Evolutionary conservation across 2,329 filamentous ascomycete genomes (phyloP).

Genomic region (Zasmidium angulare): DNA sequence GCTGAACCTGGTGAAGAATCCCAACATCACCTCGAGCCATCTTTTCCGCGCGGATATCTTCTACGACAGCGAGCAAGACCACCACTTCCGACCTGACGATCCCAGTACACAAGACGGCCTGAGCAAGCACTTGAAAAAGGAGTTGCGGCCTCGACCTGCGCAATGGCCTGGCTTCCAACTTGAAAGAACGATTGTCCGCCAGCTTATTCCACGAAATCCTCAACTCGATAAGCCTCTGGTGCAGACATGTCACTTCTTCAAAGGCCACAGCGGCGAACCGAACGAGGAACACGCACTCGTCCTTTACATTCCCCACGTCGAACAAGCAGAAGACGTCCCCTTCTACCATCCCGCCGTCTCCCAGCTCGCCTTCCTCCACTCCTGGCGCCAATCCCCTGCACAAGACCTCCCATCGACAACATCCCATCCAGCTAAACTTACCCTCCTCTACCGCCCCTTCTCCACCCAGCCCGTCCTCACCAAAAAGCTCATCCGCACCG

Average conservation of each 20-base stretch:
- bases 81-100: constrained; percentile 35
- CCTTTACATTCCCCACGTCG: constrained; percentile 74
- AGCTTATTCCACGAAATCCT: constrained; percentile 78
- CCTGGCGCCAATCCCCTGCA: constrained; percentile 54
- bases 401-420: constrained; percentile 14
- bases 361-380: constrained; percentile 74
- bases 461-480: constrained; percentile 47
- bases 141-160: constrained; percentile 31
- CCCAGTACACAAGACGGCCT: constrained; percentile 6
- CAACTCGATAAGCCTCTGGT: constrained; percentile 71
- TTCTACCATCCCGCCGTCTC: constrained; percentile 84
- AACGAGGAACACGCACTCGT: constrained; percentile 54
- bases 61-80: constrained; percentile 47
- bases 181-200: constrained; percentile 68
- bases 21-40: constrained; percentile 76
- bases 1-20: constrained; percentile 73
- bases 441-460: constrained; percentile 24
- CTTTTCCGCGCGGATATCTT: constrained; percentile 77
- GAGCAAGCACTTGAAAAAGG: constrained; percentile 47
- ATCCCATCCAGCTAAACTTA: constrained; percentile 5
- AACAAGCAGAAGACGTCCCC: constrained; percentile 63
- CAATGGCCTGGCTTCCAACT: constrained; percentile 40
- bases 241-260: constrained; percentile 76
- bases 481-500: constrained; percentile 60
- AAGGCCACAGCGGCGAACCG: constrained; percentile 30